These are phyloP conservation scores for Tricladium varicosporioides DNA, from an alignment of 2,329 filamentous ascomycete genomes.

Conservation along the genomic window DNA sequence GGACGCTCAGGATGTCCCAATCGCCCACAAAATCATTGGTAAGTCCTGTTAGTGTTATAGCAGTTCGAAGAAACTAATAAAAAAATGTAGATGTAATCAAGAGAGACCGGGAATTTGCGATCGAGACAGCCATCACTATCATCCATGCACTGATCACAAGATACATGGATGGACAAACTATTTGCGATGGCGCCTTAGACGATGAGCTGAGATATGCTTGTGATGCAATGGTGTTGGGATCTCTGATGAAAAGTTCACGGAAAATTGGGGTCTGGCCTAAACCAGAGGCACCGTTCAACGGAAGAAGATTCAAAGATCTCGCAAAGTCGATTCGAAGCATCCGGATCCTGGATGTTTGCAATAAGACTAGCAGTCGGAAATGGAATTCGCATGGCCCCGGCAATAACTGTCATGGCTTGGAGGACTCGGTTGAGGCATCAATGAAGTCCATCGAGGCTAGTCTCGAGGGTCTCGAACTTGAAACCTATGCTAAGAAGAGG, in stretches of 20 bases:
- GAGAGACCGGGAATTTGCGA: conserved; percentile 15
- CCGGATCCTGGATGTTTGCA: conserved; percentile 24
- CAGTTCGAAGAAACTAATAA: conserved; percentile 1
- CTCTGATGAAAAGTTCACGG: conserved; percentile 22
- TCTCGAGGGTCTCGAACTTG: conserved; percentile 18
- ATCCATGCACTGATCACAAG: conserved; percentile 20
- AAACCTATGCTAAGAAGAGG: conserved; percentile 19
- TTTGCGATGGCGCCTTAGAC: conserved; percentile 17
- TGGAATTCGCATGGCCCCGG: conserved; percentile 16
- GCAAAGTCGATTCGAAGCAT: conserved; percentile 21
- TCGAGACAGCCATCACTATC: conserved; percentile 16
- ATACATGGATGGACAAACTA: conserved; percentile 19
- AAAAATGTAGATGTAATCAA: conserved; percentile 18
- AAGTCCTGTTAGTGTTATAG: neutral
- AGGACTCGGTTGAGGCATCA: conserved; percentile 19
- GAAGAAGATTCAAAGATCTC: conserved; percentile 21
- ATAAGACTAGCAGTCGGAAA: conserved; percentile 17
- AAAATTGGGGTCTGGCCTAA: conserved; percentile 29
- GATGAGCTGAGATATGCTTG: conserved; percentile 22
- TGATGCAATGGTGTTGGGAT: conserved; percentile 27
- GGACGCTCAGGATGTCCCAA: neutral
- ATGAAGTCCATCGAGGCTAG: conserved; percentile 19
- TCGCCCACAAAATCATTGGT: conserved; percentile 11
- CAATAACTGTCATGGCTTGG: conserved; percentile 21
- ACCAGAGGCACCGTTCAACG: conserved; percentile 19